phyloP scores from a whole-genome alignment of 768 basidiomycete genomes.

The Coprinopsis sp. region DNA sequence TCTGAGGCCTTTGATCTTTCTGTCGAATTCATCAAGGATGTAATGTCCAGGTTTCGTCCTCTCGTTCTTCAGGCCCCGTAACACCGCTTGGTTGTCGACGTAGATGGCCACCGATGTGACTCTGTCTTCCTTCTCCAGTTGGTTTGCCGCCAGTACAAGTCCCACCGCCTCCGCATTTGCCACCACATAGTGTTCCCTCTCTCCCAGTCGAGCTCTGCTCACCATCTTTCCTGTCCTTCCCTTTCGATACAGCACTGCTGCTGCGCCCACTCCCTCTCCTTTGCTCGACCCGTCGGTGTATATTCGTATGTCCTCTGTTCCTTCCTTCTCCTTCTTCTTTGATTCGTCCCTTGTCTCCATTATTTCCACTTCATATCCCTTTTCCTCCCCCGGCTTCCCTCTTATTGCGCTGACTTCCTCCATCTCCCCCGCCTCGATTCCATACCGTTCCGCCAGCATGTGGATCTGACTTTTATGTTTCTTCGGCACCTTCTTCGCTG shows the following conservation, averaged over 20 bases:
- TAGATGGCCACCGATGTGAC: background rate
- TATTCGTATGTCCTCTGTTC: background rate
- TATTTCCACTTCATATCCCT: background rate
- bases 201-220: background rate
- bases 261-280: background rate
- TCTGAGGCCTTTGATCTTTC: too few species aligned
- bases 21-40: background rate
- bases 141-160: background rate
- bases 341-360: background rate
- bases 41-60: background rate
- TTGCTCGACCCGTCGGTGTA: background rate
- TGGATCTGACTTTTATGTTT: too few species aligned
- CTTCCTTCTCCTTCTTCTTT: background rate
- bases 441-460: too few species aligned
- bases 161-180: background rate
- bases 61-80: background rate
- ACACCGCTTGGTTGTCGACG: background rate
- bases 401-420: too few species aligned
- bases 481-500: too few species aligned
- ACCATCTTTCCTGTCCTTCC: background rate
- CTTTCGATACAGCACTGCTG: background rate
- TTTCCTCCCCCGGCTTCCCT: too few species aligned
- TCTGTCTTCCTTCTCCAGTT: background rate
- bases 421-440: too few species aligned
- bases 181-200: background rate